phyloP scores from a whole-genome alignment of 495 filamentous ascomycete species.

The Hypoxylon trugodes region DNA sequence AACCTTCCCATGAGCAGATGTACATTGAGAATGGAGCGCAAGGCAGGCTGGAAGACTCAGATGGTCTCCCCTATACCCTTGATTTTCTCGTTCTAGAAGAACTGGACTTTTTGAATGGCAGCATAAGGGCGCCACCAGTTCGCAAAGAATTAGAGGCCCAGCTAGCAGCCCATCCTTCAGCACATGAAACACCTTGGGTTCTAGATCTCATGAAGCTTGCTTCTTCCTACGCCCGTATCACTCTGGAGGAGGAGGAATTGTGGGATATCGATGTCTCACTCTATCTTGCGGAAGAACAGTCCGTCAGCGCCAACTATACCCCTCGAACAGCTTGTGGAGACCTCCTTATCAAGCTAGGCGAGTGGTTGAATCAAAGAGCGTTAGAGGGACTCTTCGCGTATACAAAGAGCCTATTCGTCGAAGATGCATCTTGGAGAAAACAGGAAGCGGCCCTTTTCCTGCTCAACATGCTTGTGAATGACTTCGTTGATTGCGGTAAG shows the following conservation, averaged over 20 bases:
- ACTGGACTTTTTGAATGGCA: conserved; percentile 89
- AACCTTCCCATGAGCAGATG: conserved; percentile 75
- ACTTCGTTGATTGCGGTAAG: conserved; percentile 79
- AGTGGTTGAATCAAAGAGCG: conserved; percentile 78
- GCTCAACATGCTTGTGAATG: conserved; percentile 79
- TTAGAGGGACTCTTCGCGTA: conserved; percentile 78
- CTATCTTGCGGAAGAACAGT: conserved; percentile 93
- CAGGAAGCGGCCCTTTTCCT: conserved; percentile 85
- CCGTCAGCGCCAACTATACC: conserved; percentile 95
- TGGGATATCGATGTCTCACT: conserved; percentile 98
- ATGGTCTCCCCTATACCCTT: conserved; percentile 92
- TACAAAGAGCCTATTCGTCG: conserved; percentile 72
- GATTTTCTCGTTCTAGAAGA: conserved; percentile 94
- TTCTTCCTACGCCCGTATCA: conserved; percentile 90
- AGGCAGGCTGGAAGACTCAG: conserved; percentile 86
- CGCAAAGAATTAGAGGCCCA: conserved; percentile 83
- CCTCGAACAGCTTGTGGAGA: conserved; percentile 91
- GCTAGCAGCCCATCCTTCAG: conserved; percentile 63
- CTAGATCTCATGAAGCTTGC: conserved; percentile 82
- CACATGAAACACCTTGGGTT: conserved; percentile 73
- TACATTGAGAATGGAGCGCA: conserved; percentile 88
- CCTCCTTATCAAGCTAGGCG: conserved; percentile 88
- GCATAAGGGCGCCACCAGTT: conserved; percentile 82
- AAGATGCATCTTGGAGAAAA: conserved; percentile 64
- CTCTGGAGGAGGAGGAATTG: conserved; percentile 87